A percentile compares a stretch with the other conserved stretches of the same genome.
These are phyloP conservation scores for Tolypocladium inflatum DNA, from an alignment of 2,329 filamentous ascomycete species.

Conservation along the genomic window DNA sequence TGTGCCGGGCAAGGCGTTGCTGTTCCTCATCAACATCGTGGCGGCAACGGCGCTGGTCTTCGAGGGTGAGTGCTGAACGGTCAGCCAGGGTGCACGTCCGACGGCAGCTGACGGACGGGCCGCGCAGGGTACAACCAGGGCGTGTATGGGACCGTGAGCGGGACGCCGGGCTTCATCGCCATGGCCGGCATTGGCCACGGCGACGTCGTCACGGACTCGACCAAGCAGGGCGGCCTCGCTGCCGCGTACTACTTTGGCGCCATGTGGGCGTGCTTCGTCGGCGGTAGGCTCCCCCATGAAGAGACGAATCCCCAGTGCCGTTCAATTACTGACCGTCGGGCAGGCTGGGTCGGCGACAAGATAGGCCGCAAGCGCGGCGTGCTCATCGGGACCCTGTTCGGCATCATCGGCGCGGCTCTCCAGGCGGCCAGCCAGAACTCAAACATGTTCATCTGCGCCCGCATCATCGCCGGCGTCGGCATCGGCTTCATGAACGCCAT, in stretches of 20 bases:
- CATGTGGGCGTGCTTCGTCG: constrained; percentile 39
- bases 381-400: constrained; percentile 35
- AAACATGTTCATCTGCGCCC: constrained; percentile 37
- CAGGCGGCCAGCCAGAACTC: constrained; percentile 33
- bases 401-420: constrained; percentile 37
- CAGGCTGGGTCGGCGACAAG: constrained; percentile 37
- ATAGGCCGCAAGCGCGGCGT: constrained; percentile 38
- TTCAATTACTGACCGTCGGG: not conserved
- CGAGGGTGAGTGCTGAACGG: constrained; percentile 6
- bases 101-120: not conserved
- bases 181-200: constrained; percentile 36
- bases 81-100: not conserved
- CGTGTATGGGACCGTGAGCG: constrained; percentile 42
- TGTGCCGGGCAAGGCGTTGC: constrained; percentile 12
- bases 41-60: constrained; percentile 12
- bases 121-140: constrained; percentile 41
- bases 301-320: not conserved
- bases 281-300: constrained; percentile 15
- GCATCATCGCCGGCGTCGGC: constrained; percentile 41
- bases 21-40: constrained; percentile 11
- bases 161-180: constrained; percentile 27
- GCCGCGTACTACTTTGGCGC: constrained; percentile 43
- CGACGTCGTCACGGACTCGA: constrained; percentile 35
- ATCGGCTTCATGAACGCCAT: constrained; percentile 41
- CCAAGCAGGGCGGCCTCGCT: constrained; percentile 41